These are phyloP conservation scores for Trichoderma cornu-damae DNA, from an alignment of 2,329 filamentous ascomycete species.

Conservation along the genomic window DNA sequence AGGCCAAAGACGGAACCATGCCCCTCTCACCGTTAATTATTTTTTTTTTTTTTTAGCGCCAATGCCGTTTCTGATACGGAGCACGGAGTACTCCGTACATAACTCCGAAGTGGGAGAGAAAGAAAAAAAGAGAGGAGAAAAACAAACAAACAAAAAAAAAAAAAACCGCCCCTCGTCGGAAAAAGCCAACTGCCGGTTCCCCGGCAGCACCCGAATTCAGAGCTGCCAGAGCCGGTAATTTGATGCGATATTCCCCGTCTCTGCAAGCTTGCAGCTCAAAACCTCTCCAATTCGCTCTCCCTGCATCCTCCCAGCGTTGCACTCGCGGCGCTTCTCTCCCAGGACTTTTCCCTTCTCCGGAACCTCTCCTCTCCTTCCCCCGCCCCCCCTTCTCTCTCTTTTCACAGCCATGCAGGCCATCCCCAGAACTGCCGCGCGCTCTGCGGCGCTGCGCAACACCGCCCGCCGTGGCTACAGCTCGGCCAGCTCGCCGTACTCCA, in stretches of 20 bases:
- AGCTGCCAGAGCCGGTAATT: slow-evolving; percentile 13
- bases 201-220: slow-evolving; percentile 23
- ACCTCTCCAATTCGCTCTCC: slow-evolving; percentile 23
- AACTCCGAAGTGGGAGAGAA: too few relatives aligned
- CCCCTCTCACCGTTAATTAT: too few relatives aligned
- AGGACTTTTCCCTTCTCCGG: not conserved
- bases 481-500: slow-evolving; percentile 61
- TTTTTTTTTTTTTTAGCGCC: not conserved
- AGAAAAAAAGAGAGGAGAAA: too few relatives aligned
- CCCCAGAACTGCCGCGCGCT: slow-evolving; percentile 62
- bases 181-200: slow-evolving; percentile 24
- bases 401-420: slow-evolving; percentile 69
- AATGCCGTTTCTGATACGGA: too few relatives aligned
- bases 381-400: slow-evolving; percentile 15
- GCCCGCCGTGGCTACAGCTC: slow-evolving; percentile 71
- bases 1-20: too few relatives aligned
- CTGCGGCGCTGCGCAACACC: slow-evolving; percentile 60
- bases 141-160: too few relatives aligned
- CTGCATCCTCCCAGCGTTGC: slow-evolving; percentile 21
- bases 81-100: too few relatives aligned
- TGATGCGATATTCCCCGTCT: slow-evolving; percentile 19
- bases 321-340: slow-evolving; percentile 17
- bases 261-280: slow-evolving; percentile 22
- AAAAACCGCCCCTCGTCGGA: slow-evolving; percentile 19
- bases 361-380: slow-evolving; percentile 19